A percentile compares a stretch with the other conserved stretches of the same genome.
phyloP scores from a whole-genome alignment of 2,329 filamentous ascomycete genomes.

The Trichothecium roseum region DNA sequence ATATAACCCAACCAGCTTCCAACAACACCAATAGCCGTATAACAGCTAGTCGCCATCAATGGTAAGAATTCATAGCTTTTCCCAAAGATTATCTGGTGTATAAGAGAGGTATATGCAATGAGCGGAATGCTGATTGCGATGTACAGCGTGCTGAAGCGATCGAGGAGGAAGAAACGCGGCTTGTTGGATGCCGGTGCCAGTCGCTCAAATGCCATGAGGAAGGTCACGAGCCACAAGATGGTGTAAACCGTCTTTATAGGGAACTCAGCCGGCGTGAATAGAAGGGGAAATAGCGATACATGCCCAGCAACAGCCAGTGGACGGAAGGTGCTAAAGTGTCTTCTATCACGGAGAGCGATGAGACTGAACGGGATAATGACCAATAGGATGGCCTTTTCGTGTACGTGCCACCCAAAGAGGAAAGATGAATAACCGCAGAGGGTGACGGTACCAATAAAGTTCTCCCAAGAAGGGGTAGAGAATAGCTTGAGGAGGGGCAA shows the following conservation, averaged over 20 bases:
- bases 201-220: constrained; percentile 77
- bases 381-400: constrained; percentile 91
- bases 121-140: constrained; percentile 83
- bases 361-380: constrained; percentile 94
- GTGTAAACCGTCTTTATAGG: constrained; percentile 92
- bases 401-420: constrained; percentile 96
- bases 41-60: constrained; percentile 93
- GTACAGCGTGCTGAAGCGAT: constrained; percentile 83
- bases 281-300: constrained; percentile 85
- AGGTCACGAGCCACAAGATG: constrained; percentile 78
- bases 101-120: constrained; percentile 75
- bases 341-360: constrained; percentile 78
- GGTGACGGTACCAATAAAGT: constrained; percentile 80
- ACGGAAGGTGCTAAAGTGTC: constrained; percentile 84
- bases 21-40: constrained; percentile 87
- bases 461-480: constrained; percentile 67
- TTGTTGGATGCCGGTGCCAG: constrained; percentile 74
- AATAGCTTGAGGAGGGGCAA: constrained; percentile 79
- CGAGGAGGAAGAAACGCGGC: constrained; percentile 78
- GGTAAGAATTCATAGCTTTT: constrained; percentile 80
- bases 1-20: constrained; percentile 93
- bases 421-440: constrained; percentile 95
- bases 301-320: constrained; percentile 89
- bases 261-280: constrained; percentile 89
- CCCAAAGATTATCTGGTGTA: constrained; percentile 79